phyloP scores from a whole-genome alignment of 1,139 yeast genomes.

The Suhomyces bokatorum region DNA sequence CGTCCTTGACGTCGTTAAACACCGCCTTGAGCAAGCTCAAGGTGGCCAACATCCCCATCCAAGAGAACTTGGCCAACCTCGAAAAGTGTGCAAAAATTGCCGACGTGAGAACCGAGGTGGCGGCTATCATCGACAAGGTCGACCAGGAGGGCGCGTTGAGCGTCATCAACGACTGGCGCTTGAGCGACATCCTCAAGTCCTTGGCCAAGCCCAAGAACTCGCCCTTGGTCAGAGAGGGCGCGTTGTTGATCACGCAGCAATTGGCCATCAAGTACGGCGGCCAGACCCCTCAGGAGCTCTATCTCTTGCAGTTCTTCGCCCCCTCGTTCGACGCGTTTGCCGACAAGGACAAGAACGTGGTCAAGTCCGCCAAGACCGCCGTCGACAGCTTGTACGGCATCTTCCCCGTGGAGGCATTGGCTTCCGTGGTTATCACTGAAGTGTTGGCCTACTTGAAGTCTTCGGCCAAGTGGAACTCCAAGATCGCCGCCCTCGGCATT shows the following conservation, averaged over 20 bases:
- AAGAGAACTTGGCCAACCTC: constrained; percentile 56
- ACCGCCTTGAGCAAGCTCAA: constrained; percentile 67
- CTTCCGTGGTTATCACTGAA: constrained; percentile 64
- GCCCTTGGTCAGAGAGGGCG: constrained; percentile 72
- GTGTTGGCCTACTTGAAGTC: constrained; percentile 65
- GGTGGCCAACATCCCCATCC: constrained; percentile 63
- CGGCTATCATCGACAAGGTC: constrained; percentile 52
- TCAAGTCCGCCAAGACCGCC: constrained; percentile 76
- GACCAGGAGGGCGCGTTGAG: constrained; percentile 41
- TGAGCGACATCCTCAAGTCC: constrained; percentile 61
- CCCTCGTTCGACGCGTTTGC: constrained; percentile 65
- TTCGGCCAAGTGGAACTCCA: constrained; percentile 93
- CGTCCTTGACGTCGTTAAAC: constrained; percentile 71
- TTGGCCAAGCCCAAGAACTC: constrained; percentile 74
- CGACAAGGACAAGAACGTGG: constrained; percentile 85
- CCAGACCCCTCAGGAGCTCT: constrained; percentile 72
- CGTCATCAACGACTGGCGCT: constrained; percentile 63
- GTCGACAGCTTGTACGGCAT: constrained; percentile 65
- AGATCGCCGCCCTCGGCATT: constrained; percentile 72
- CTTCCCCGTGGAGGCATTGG: constrained; percentile 79
- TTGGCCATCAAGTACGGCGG: constrained; percentile 68
- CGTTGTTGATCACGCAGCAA: constrained; percentile 65
- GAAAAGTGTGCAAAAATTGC: constrained; percentile 58
- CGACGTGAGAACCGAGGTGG: constrained; percentile 66
- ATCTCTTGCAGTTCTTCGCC: constrained; percentile 57